Evolutionary conservation across 306 rosid species (phyloP).

Genomic region (cucumber (Cucumis sativus)): DNA sequence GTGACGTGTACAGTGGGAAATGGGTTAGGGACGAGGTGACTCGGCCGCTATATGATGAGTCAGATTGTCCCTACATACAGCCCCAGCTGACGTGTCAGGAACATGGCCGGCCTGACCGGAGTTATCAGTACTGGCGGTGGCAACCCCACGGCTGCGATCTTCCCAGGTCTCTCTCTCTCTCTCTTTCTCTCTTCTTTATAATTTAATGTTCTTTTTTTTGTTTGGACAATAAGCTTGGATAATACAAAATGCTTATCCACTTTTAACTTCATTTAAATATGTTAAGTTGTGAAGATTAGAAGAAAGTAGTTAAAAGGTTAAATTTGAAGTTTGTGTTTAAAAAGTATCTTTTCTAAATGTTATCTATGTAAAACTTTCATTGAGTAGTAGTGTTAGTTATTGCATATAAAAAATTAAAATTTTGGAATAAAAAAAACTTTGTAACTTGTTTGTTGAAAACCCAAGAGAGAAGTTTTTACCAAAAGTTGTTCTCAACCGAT

Average conservation of each 20-base stretch:
- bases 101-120: constrained; percentile 76
- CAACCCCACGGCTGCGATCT: constrained; percentile 80
- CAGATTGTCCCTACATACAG: constrained; percentile 93
- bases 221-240: no score
- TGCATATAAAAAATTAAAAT: no score
- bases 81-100: constrained; percentile 84
- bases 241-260: no score
- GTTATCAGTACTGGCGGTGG: constrained; percentile 77
- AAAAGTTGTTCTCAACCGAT: not conserved
- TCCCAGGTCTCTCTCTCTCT: constrained; percentile 37
- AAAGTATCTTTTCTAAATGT: no score
- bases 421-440: no score
- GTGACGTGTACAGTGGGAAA: constrained; percentile 65
- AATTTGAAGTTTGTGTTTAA: no score
- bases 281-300: not conserved
- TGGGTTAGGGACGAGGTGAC: constrained; percentile 73
- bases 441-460: no score
- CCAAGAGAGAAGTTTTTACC: no score
- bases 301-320: no score
- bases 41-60: constrained; percentile 69
- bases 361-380: no score
- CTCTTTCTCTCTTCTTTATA: not conserved
- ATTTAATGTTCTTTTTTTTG: not conserved
- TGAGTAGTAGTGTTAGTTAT: no score
- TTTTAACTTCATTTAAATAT: not conserved